Base-by-base conservation (phyloP, 345 rosid species). In the Brassica incana region DNA sequence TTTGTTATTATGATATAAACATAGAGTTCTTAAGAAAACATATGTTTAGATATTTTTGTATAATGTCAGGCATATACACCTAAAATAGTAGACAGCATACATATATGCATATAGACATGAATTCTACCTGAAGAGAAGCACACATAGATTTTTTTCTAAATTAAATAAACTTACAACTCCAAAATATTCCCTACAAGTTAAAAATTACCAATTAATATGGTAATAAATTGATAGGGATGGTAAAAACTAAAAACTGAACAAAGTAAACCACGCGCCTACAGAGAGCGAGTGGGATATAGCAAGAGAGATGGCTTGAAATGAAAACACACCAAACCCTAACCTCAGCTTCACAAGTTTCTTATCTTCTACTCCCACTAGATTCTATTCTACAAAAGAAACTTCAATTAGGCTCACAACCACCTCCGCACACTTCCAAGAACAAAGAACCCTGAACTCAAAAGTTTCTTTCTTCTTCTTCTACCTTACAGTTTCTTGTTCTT, bases 261-360 rank as follows among this genome's bases (percentile, higher is more conserved):
- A 15, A 8, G 5, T 2, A 8, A 15, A 61, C 33, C 20, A 87
- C 84, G 78, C 76, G 85, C 48, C 1, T 8, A 43, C 3, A 54
- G 61, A 67, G 77, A 72, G 77, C 30, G 79, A 65, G 69, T 67
- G 16, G 16, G 36, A 81, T 35, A 72, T 6, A 50, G 56, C 60
- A 25, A 27, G 3, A 27, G 70, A 64, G 58, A 71, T 69, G 74
- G 45, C 30, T 62, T 74, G 83, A 77, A 86, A 86, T 82, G 71
- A 80, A 85, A 82, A 84, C 67, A 78, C 84, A 77, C 84, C 88
- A 82, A 84, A 88, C 89, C 92, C 82, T 81, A 81, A 78, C 65
- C 40, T 75, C 73, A 69, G 43, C 76, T 73, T 75, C 79, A 75
- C 73, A 81, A 72, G 72, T 56, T 76, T 84, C 79, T 74, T 83